Evolutionary conservation across 2,329 filamentous ascomycete species (phyloP), one percentile per base, ranked within the genome.

Genomic region (Alternaria sp.): DNA sequence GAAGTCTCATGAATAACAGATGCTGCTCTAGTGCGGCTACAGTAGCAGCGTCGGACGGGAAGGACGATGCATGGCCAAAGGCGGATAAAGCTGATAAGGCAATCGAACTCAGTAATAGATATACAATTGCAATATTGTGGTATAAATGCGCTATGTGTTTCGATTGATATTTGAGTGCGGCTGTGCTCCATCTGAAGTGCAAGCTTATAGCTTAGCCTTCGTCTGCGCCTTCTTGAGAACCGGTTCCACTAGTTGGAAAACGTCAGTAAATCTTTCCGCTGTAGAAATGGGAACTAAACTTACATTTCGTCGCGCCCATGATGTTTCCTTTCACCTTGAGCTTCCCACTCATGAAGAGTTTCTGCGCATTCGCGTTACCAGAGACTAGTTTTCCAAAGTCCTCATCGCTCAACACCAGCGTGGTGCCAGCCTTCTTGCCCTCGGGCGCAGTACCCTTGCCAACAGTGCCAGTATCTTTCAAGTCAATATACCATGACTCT

Each of bases 261-360:
- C 1, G 18, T 41, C 11, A 41, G 39, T 14, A 22, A 41, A 11
- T 14, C 14, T 12, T 12, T 14, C 9, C 7, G 4, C 2, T 20
- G 18, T 14, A 22, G 4, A 14, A 22, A 22, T 22, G 2, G 5
- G 3, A 18, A 41, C 18, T 14, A 22, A 14, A 41, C 18, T 41
- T 41, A 22, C 39, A 88, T 89, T 96, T 97, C 62, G 94, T 97
- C 38, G 95, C 91, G 88, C 97, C 97, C 94, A 98, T 98, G 63
- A 98, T 89, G 79, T 98, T 93, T 65, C 95, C 95, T 88, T 93
- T 96, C 78, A 98, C 88, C 91, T 98, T 99, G 77, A 99, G 86
- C 86, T 97, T 97, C 74, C 95, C 95, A n/a, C 88, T 88, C 94
- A 99, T 98, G 83, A 98, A 97, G 66, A 99, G 84, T 71, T 90